phyloP scores from a whole-genome alignment of 495 filamentous ascomycete genomes.

The Hyaloscypha hepaticicola region DNA sequence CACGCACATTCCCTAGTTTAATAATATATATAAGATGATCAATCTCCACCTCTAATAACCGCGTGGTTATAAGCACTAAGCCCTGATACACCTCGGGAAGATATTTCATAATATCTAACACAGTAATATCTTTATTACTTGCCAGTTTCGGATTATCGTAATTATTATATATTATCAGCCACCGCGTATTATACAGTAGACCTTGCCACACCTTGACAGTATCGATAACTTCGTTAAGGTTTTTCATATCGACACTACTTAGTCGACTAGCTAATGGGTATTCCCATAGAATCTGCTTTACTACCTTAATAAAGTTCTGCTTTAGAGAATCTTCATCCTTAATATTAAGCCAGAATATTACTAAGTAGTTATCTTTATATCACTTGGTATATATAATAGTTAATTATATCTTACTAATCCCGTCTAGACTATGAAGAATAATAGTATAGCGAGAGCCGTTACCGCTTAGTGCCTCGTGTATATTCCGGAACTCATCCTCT shows the following conservation, averaged over 20 bases:
- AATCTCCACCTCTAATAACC: constrained; percentile 34
- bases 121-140: constrained; percentile 19
- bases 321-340: constrained; percentile 35
- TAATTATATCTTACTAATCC: no score
- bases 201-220: constrained; percentile 40
- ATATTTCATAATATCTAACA: constrained; percentile 37
- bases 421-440: no score
- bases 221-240: constrained; percentile 32
- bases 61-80: constrained; percentile 43
- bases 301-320: constrained; percentile 35
- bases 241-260: constrained; percentile 12
- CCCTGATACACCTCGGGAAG: constrained; percentile 39
- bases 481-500: constrained; percentile 26
- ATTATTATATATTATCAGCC: no score
- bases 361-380: no score
- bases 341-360: constrained; percentile 28
- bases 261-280: constrained; percentile 28
- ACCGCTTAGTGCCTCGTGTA: no score
- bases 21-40: constrained; percentile 33
- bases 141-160: constrained; percentile 38
- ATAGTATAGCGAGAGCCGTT: no score
- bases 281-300: constrained; percentile 33
- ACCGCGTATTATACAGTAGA: constrained; percentile 40
- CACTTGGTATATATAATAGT: no score
- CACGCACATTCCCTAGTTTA: constrained; percentile 35